These are phyloP conservation scores for Tricholoma saponaceum DNA, from an alignment of 768 basidiomycete species.

Conservation along the genomic window DNA sequence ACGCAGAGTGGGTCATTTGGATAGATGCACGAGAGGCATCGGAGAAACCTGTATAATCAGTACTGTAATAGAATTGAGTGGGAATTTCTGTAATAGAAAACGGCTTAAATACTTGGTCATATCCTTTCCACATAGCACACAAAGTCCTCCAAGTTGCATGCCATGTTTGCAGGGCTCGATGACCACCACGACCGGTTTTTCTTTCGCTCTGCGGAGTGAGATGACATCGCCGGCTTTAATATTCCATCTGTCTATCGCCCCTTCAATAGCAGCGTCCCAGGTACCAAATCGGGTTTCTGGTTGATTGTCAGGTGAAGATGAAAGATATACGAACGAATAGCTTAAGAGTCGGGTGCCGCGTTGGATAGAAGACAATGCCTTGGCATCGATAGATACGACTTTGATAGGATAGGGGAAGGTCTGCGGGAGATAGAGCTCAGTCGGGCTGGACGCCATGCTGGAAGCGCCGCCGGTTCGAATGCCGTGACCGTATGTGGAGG, in stretches of 20 bases:
- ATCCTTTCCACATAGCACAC: constrained; percentile 93
- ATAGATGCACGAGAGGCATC: constrained; percentile 85
- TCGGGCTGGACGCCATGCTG: constrained; percentile 55
- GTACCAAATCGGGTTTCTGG: constrained; percentile 78
- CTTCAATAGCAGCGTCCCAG: constrained; percentile 89
- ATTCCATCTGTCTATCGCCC: constrained; percentile 69
- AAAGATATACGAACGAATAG: constrained; percentile 71
- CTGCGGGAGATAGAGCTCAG: constrained; percentile 71
- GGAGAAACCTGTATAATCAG: constrained; percentile 85
- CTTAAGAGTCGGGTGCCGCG: constrained; percentile 80
- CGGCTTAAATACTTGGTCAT: constrained; percentile 71
- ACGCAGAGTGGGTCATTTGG: constrained; percentile 91
- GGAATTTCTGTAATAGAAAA: constrained; percentile 5
- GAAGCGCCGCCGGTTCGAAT: constrained; percentile 14
- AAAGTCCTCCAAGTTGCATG: constrained; percentile 88
- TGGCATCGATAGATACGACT: constrained; percentile 63
- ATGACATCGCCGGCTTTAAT: constrained; percentile 63
- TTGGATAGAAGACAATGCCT: constrained; percentile 39
- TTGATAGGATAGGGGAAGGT: constrained; percentile 86
- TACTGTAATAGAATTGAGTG: constrained; percentile 28
- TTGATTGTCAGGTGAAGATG: constrained; percentile 38
- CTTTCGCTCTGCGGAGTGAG: constrained; percentile 52
- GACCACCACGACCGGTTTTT: constrained; percentile 59
- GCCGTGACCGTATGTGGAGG: constrained; percentile 21
- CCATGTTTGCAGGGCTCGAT: constrained; percentile 96